These are phyloP conservation scores for Caloboletus firmus DNA, from an alignment of 1,284 basidiomycete genomes.

Conservation along the genomic window DNA sequence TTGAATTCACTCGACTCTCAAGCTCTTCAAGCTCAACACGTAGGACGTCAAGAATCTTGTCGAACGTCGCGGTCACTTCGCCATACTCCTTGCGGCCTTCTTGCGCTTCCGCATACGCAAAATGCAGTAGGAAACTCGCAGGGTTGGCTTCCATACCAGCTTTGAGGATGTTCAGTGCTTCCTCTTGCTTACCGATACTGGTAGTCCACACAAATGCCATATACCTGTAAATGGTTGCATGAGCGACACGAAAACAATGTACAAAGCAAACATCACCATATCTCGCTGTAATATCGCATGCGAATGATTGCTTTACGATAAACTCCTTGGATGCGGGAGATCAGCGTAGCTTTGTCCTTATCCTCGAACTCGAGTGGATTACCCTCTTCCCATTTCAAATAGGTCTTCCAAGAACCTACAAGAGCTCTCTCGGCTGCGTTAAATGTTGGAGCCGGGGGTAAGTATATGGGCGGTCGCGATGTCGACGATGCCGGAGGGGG, in stretches of 20 bases:
- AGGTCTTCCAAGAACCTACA: constrained; percentile 85
- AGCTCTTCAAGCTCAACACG: constrained; percentile 72
- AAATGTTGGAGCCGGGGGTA: constrained; percentile 78
- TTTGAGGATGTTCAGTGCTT: constrained; percentile 80
- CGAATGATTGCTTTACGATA: constrained; percentile 86
- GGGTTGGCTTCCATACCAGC: constrained; percentile 89
- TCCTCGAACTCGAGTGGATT: constrained; percentile 95
- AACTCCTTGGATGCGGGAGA: constrained; percentile 76
- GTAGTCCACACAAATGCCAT: constrained; percentile 85
- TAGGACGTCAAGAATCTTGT: constrained; percentile 70
- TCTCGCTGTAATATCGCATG: constrained; percentile 94
- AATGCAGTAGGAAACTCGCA: constrained; percentile 82
- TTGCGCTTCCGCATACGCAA: constrained; percentile 83
- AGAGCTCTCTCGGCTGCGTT: constrained; percentile 70
- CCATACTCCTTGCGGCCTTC: constrained; percentile 68
- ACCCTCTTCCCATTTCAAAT: constrained; percentile 93
- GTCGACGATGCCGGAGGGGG: constrained; percentile 45
- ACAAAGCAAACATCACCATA: constrained; percentile 62
- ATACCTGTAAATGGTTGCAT: constrained; percentile 58
- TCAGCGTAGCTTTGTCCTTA: constrained; percentile 66
- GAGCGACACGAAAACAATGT: constrained; percentile 9
- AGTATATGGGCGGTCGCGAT: constrained; percentile 48
- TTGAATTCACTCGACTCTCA: constrained; percentile 51
- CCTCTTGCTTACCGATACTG: constrained; percentile 75
- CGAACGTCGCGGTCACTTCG: constrained; percentile 69